Evolutionary conservation across 2,329 filamentous ascomycete species (phyloP), one percentile per base, ranked within the genome.

Genomic region (Colletotrichum paranaense): DNA sequence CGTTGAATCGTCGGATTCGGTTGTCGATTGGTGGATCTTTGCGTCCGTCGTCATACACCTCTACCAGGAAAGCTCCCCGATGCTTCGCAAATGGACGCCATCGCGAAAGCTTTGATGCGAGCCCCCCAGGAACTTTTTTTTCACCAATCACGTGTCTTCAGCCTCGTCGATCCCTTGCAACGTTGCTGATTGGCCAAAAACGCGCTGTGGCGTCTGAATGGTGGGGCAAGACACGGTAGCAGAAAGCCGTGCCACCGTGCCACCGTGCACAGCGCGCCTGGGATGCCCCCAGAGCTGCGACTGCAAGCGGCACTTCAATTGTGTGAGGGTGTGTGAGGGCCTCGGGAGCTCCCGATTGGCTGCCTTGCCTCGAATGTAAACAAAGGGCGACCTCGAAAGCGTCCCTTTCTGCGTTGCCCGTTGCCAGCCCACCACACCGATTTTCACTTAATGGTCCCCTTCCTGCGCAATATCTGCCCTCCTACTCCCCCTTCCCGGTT

Each of bases 291-390:
- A 30, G 28, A 22, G 32, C 28, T 19, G n/a, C 9, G 5, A 30
- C 26, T 30, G 38, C 16, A 26, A 30, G 22, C 38, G 24, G 38
- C 38, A 35, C 60, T 58, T 53, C 30, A 26, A 4, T 42, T 19
- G 28, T 7, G 26, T 30, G 26, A 38, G 9, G 5, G 62, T 19
- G 28, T 7, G 26, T 30, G 26, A 38, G 9, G 5, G 55, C 9
- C 11, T 62, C 67, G 70, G 70, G 60, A 66, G 70, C 70, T 56
- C 60, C 70, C 70, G 70, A 73, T 73, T 73, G 70, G 70, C 42
- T 52, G 19, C 22, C 26, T 3, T 1, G 2, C 19, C 2, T 62
- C 2, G 60, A 62, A 70, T 70, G 70, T 73, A 73, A 73, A 73
- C 67, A 73, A 73, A 73, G 42, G 59, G 35, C 19, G 42, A n/a